phyloP scores from a whole-genome alignment of 2,329 filamentous ascomycete species.

The Xylariaceae sp. region DNA sequence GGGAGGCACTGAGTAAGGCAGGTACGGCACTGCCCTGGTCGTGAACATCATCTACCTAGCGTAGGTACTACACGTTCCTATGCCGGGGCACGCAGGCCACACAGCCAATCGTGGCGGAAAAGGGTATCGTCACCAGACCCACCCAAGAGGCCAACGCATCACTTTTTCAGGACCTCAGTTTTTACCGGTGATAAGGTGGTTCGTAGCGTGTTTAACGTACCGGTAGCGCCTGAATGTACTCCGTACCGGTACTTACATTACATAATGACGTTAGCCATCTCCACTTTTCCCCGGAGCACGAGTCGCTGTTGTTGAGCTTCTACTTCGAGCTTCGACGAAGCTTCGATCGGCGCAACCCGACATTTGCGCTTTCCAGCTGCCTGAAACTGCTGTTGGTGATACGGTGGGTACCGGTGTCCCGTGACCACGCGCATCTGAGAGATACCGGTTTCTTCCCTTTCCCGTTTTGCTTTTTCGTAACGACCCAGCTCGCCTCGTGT shows the following conservation, averaged over 20 bases:
- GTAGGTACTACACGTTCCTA: background rate
- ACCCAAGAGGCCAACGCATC: background rate
- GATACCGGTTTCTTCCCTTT: background rate
- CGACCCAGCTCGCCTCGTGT: too few species aligned
- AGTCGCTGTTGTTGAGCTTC: constrained; percentile 7
- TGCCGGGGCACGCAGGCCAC: background rate
- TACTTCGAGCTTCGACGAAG: background rate
- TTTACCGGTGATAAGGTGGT: background rate
- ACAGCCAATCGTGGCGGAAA: background rate
- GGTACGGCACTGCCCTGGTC: background rate
- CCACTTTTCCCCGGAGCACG: background rate
- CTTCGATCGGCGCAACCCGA: background rate
- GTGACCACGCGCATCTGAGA: background rate
- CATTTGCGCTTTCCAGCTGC: background rate
- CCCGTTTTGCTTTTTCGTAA: background rate
- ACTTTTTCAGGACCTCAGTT: background rate
- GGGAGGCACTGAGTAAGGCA: background rate
- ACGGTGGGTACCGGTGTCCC: background rate
- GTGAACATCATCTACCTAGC: background rate
- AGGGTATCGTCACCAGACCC: background rate
- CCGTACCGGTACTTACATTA: background rate
- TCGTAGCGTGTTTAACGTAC: background rate
- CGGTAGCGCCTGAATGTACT: background rate
- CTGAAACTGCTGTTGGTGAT: background rate
- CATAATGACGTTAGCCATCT: background rate